A percentile compares a stretch with the other conserved stretches of the same genome.
These are phyloP conservation scores for Malania oleifera DNA, from an alignment of 164 flowering plant species.

Conservation along the genomic window DNA sequence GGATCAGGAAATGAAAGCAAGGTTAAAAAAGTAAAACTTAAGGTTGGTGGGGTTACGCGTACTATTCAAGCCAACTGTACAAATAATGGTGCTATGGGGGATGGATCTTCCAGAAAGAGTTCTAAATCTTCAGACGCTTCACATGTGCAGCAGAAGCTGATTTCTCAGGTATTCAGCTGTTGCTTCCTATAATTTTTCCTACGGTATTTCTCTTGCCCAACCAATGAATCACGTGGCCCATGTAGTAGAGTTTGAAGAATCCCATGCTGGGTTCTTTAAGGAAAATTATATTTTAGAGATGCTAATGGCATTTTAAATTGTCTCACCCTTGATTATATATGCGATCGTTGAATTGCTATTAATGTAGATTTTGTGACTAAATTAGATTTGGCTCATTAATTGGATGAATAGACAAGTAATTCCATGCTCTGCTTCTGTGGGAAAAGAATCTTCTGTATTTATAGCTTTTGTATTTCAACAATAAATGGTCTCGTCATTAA, in stretches of 20 bases:
- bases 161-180: constrained; percentile 29
- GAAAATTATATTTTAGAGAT: too few species aligned
- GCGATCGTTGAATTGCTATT: too few species aligned
- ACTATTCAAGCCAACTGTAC: constrained; percentile 61
- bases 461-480: constrained; percentile 4
- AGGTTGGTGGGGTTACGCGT: constrained; percentile 73
- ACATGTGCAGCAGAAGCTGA: constrained; percentile 30
- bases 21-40: constrained; percentile 79
- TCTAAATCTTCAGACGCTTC: constrained; percentile 33
- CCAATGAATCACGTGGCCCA: neutral
- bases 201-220: too few species aligned
- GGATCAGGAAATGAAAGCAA: constrained; percentile 42
- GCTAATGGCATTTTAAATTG: too few species aligned
- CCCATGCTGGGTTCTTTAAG: neutral
- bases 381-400: too few species aligned
- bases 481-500: neutral
- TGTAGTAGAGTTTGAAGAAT: neutral
- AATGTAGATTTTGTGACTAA: too few species aligned
- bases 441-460: constrained; percentile 9
- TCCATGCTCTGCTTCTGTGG: constrained; percentile 3
- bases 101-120: constrained; percentile 35
- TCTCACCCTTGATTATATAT: too few species aligned
- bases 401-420: neutral
- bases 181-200: neutral
- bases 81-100: constrained; percentile 26